These are phyloP conservation scores for Saccharomyces hybrid DNA, from an alignment of 1,139 yeast genomes.

Conservation along the genomic window DNA sequence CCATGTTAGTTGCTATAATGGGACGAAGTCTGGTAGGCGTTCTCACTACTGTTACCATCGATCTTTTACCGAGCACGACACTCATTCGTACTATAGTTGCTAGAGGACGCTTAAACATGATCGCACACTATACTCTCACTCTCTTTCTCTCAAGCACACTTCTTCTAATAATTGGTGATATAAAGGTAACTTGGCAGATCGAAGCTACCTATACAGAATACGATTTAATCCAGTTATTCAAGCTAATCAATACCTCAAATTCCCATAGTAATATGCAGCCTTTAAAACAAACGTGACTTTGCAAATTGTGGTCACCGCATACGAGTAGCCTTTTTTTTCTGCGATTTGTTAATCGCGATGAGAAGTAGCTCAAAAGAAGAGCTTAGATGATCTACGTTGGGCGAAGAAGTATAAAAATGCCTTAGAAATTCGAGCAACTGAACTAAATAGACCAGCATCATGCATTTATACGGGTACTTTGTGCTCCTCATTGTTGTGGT, in stretches of 20 bases:
- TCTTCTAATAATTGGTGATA: too few species aligned
- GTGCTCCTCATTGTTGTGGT: constrained; percentile 19
- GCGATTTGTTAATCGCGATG: not conserved
- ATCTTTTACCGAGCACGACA: not conserved
- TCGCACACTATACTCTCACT: not conserved
- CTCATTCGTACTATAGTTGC: not conserved
- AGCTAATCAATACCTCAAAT: not conserved
- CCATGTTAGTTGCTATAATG: not conserved
- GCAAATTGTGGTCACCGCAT: not conserved
- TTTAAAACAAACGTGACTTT: not conserved
- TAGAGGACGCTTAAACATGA: not conserved
- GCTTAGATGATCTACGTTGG: not conserved
- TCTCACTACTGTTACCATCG: not conserved
- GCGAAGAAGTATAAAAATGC: not conserved
- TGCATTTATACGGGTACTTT: constrained; percentile 21
- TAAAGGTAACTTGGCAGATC: too few species aligned
- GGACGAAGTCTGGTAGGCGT: not conserved
- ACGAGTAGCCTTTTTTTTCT: not conserved
- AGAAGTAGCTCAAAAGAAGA: not conserved
- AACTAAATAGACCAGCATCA: constrained; percentile 2
- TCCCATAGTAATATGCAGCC: not conserved
- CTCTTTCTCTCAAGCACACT: not conserved
- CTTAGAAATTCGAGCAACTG: not conserved
- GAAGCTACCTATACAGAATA: not conserved
- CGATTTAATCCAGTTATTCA: not conserved